Conservation (phyloP, 768 basidiomycete species). For the Bullera alba region DNA sequence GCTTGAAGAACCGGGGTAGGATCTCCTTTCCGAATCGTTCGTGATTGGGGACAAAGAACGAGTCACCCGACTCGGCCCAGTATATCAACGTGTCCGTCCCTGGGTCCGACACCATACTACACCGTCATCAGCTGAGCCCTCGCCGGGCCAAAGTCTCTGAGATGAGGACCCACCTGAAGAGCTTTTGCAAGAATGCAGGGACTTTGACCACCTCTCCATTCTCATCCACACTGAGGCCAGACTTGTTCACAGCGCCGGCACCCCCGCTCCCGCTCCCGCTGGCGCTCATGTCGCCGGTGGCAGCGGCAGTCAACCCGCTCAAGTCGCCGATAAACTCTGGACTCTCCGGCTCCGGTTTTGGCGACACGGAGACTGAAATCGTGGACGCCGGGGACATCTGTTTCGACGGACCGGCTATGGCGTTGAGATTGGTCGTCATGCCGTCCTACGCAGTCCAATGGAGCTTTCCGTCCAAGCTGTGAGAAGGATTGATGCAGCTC, state of each 20-base stretch:
- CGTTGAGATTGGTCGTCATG: slow-evolving; percentile 29
- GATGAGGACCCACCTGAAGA: slow-evolving; percentile 64
- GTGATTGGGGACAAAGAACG: slow-evolving; percentile 87
- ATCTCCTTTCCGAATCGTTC: slow-evolving; percentile 79
- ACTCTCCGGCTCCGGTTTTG: too few relatives aligned
- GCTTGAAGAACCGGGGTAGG: slow-evolving; percentile 47
- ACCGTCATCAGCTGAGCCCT: slow-evolving; percentile 1
- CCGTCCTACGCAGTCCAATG: too few relatives aligned
- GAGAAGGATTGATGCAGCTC: too few relatives aligned
- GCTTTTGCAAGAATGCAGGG: slow-evolving; percentile 85
- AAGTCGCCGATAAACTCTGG: too few relatives aligned
- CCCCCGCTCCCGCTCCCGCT: not conserved
- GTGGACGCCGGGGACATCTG: too few relatives aligned
- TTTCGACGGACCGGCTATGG: slow-evolving; percentile 29
- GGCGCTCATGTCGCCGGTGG: not conserved
- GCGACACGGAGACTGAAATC: too few relatives aligned
- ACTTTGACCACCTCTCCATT: slow-evolving; percentile 48
- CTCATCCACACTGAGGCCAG: slow-evolving; percentile 35
- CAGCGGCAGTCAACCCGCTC: not conserved
- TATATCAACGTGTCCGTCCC: slow-evolving; percentile 74
- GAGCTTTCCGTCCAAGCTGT: too few relatives aligned
- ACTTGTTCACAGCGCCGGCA: slow-evolving; percentile 11
- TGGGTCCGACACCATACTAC: slow-evolving; percentile 85
- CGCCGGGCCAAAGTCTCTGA: not conserved
- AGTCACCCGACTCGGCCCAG: slow-evolving; percentile 86